These are phyloP conservation scores for Aureobasidium sp. DNA, from an alignment of 2,329 filamentous ascomycete genomes.

Conservation along the genomic window DNA sequence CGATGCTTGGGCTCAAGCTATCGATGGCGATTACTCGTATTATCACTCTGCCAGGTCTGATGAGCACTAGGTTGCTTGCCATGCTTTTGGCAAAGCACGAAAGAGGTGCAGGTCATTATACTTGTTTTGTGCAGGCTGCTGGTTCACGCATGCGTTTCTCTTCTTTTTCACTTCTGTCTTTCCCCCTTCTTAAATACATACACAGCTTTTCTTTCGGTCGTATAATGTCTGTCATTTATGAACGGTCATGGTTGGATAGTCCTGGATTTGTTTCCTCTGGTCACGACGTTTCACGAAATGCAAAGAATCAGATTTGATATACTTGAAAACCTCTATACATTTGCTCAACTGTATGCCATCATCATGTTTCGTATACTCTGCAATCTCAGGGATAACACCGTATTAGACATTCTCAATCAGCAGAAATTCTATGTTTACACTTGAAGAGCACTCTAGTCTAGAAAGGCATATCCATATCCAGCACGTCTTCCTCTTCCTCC, in stretches of 20 bases:
- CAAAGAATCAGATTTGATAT: not conserved
- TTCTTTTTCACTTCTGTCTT: not conserved
- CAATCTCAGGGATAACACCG: too few relatives aligned
- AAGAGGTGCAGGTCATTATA: too few relatives aligned
- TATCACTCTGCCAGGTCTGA: constrained; percentile 12
- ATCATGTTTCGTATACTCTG: too few relatives aligned
- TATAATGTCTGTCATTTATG: not conserved
- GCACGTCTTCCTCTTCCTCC: constrained; percentile 43
- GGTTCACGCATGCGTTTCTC: not conserved
- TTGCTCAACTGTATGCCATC: too few relatives aligned
- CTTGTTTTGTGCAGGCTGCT: not conserved
- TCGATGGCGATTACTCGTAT: constrained; percentile 10
- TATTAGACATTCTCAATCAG: too few relatives aligned
- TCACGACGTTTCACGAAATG: not conserved
- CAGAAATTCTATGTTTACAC: not conserved
- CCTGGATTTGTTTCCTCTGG: not conserved
- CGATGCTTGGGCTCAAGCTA: constrained; percentile 11
- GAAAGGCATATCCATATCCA: constrained; percentile 62
- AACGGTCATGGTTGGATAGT: not conserved
- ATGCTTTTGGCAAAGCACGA: not conserved
- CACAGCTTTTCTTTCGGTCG: not conserved
- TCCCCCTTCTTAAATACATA: not conserved
- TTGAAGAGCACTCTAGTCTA: not conserved
- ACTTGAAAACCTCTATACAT: too few relatives aligned
- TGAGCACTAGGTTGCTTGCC: not conserved